Conservation (phyloP, 75 land plant genomes). For the Isoetes taiwanensis region DNA sequence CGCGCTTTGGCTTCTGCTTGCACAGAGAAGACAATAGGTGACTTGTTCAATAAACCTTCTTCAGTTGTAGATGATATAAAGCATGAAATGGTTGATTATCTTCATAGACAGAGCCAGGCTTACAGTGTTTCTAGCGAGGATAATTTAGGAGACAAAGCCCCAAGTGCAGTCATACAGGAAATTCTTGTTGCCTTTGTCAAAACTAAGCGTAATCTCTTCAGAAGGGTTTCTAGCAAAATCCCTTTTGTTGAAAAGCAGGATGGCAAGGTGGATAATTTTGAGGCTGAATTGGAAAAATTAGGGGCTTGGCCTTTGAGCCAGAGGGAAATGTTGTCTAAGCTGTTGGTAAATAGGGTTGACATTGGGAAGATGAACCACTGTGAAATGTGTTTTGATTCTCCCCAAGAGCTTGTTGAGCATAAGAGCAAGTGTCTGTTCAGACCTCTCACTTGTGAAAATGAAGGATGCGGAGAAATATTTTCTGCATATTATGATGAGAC, state of each 20-base stretch:
- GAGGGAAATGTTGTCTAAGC: slow-evolving; percentile 54
- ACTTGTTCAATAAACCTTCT: slow-evolving; percentile 42
- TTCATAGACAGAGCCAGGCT: slow-evolving; percentile 38
- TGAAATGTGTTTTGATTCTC: background rate
- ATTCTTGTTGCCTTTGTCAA: slow-evolving; percentile 52
- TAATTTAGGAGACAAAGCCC: too few species aligned
- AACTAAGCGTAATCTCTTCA: slow-evolving; percentile 44
- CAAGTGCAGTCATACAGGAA: slow-evolving; percentile 37
- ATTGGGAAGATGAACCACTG: slow-evolving; percentile 21
- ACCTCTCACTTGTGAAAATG: background rate
- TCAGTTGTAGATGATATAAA: slow-evolving; percentile 48
- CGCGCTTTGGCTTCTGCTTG: slow-evolving; percentile 66
- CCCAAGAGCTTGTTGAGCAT: background rate
- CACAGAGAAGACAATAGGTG: slow-evolving; percentile 69
- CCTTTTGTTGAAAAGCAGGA: slow-evolving; percentile 61
- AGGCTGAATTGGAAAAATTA: slow-evolving; percentile 56
- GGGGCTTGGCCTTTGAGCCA: slow-evolving; percentile 58
- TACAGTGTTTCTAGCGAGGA: too few species aligned
- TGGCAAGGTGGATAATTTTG: slow-evolving; percentile 77
- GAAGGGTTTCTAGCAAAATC: slow-evolving; percentile 66
- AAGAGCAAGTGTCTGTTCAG: background rate
- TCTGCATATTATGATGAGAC: background rate
- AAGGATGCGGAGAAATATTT: background rate
- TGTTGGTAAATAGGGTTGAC: slow-evolving; percentile 50
- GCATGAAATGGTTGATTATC: slow-evolving; percentile 67